phyloP scores from a whole-genome alignment of 1,139 yeast genomes.

The Geotrichum cucujoidarum region DNA sequence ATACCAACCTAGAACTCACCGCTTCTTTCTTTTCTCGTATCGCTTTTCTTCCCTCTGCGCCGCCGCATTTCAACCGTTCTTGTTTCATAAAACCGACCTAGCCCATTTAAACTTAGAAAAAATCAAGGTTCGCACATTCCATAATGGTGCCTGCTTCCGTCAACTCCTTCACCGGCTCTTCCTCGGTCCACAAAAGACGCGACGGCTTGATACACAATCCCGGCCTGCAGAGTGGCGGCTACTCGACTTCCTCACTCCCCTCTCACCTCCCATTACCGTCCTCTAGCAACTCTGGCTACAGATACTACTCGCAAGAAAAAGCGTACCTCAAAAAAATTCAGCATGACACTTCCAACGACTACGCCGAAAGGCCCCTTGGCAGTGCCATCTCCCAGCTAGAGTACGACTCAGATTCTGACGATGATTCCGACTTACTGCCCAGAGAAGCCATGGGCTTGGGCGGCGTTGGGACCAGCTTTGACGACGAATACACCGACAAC shows the following conservation, averaged over 20 bases:
- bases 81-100: too few relatives aligned
- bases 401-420: conserved; percentile 28
- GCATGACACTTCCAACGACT: conserved; percentile 63
- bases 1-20: too few relatives aligned
- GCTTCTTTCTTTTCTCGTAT: too few relatives aligned
- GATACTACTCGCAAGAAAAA: conserved; percentile 55
- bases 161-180: not conserved
- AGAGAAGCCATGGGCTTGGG: conserved; percentile 29
- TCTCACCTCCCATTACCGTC: not conserved
- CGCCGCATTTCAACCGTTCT: too few relatives aligned
- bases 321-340: conserved; percentile 62
- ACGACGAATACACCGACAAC: conserved; percentile 34
- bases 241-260: not conserved
- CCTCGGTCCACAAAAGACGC: not conserved
- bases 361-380: conserved; percentile 28
- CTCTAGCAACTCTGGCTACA: not conserved
- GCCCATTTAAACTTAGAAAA: too few relatives aligned
- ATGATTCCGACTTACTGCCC: conserved; percentile 27
- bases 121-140: too few relatives aligned
- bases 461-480: conserved; percentile 37
- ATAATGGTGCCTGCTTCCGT: not conserved
- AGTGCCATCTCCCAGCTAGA: conserved; percentile 24
- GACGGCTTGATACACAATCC: not conserved
- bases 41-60: too few relatives aligned
- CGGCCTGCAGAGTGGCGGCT: not conserved